Evolutionary conservation across 2,329 filamentous ascomycete species (phyloP).

Genomic region (Xylaria arbuscula): DNA sequence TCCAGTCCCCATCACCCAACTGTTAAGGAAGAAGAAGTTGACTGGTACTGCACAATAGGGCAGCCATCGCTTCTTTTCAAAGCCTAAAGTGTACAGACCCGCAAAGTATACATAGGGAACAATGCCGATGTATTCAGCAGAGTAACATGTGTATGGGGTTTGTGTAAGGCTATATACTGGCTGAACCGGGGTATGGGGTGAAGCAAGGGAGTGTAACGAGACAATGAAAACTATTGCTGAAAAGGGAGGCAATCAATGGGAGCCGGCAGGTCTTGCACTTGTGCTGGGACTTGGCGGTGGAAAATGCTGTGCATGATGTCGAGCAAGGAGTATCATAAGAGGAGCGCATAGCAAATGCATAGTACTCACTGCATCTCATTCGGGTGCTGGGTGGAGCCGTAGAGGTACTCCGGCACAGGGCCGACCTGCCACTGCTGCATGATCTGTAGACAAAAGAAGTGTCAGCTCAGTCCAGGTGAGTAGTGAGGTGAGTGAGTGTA

Average conservation of each 20-base stretch:
- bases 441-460: conserved; percentile 56
- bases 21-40: conserved; percentile 33
- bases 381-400: conserved; percentile 62
- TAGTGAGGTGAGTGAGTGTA: not conserved
- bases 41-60: conserved; percentile 37
- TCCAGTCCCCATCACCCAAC: conserved; percentile 38
- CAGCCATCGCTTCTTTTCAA: conserved; percentile 38
- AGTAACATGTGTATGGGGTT: conserved; percentile 15
- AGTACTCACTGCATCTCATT: conserved; percentile 70
- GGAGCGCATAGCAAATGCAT: conserved; percentile 54
- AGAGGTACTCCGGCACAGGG: conserved; percentile 69
- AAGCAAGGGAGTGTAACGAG: conserved; percentile 26
- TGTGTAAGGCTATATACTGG: conserved; percentile 23
- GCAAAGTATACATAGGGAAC: conserved; percentile 19
- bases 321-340: conserved; percentile 19
- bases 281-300: conserved; percentile 27
- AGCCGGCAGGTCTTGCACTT: conserved; percentile 30
- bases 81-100: conserved; percentile 4
- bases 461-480: conserved; percentile 42
- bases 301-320: conserved; percentile 33
- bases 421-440: conserved; percentile 73
- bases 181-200: conserved; percentile 21
- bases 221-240: conserved; percentile 16
- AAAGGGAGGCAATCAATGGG: conserved; percentile 28
- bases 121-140: conserved; percentile 19